Evolutionary conservation across 2,329 filamentous ascomycete genomes (phyloP), one percentile per base, ranked within the genome.

Genomic region (Aspergillus felis): DNA sequence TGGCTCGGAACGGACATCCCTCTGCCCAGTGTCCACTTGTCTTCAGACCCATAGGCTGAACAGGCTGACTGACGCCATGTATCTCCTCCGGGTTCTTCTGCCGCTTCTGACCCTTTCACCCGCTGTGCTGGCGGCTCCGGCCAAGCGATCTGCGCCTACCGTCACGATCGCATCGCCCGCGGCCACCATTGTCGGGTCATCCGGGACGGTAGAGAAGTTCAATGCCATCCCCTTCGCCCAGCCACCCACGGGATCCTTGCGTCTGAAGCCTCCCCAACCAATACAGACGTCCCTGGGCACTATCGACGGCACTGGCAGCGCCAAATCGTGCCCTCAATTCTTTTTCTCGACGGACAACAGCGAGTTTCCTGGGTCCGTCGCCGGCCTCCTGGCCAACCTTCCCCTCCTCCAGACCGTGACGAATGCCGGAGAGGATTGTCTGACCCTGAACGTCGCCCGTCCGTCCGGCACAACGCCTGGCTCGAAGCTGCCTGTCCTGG

Each of bases 141-240:
- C 61, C 9, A 75, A 79, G 56, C 79, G 78, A 61, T 72, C 66
- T 35, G 72, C 70, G 24, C 82, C 84, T 3, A 81, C 80, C 3
- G 84, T 87, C 51, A 74, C 79, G 17, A 81, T 86, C 38, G 72
- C 80, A 1, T 79, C 81, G 3, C 71, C 72, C 7, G 20, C 63
- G 47, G 86, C 84, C 41, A 87, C 82, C 4, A 74, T 89, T 35
- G 69, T 71, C 20, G 72, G 70, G 68, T 71, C 2, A 65, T 50
- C 2, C 50, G 70, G 2, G 72, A 74, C 4, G 27, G 80, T 91
- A 22, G 89, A 93, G 57, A 83, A 79, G 27, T 92, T 90, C 76
- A 85, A 82, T 55, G 89, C 87, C 24, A 90, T 94, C 56, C 90
- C 89, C 3, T 94, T 86, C 67, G 89, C 89, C 2, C 78, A 90